A percentile compares a stretch with the other conserved stretches of the same genome.
Evolutionary conservation across 495 filamentous ascomycete species (phyloP).

Genomic region (Choiromyces venosus): DNA sequence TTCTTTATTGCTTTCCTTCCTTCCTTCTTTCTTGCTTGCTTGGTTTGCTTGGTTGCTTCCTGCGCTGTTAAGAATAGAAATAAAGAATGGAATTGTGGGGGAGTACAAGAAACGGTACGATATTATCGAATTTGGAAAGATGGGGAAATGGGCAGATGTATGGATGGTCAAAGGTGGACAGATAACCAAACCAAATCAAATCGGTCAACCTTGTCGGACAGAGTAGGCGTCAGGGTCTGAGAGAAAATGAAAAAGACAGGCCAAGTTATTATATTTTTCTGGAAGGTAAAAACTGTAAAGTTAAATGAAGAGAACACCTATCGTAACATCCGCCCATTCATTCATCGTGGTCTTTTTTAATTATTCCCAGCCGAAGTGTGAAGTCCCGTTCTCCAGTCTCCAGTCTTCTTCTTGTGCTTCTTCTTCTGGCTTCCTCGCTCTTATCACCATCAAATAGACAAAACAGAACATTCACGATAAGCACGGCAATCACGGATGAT

Average conservation of each 20-base stretch:
- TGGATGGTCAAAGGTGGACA: slow-evolving; percentile 1
- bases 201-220: not conserved
- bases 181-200: too few relatives aligned
- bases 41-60: not conserved
- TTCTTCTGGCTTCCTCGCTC: not conserved
- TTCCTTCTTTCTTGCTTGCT: not conserved
- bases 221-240: too few relatives aligned
- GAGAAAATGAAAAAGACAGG: not conserved
- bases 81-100: not conserved
- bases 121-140: not conserved
- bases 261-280: not conserved
- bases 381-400: not conserved
- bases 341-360: not conserved
- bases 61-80: not conserved
- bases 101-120: not conserved
- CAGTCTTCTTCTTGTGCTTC: not conserved
- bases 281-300: not conserved
- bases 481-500: not conserved
- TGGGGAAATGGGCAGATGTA: not conserved
- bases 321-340: not conserved
- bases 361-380: not conserved
- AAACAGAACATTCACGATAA: not conserved
- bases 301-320: not conserved
- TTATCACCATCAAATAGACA: not conserved
- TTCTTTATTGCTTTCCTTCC: too few relatives aligned